Evolutionary conservation across 2,329 filamentous ascomycete species (phyloP).

Genomic region (Cercospora citrullina): DNA sequence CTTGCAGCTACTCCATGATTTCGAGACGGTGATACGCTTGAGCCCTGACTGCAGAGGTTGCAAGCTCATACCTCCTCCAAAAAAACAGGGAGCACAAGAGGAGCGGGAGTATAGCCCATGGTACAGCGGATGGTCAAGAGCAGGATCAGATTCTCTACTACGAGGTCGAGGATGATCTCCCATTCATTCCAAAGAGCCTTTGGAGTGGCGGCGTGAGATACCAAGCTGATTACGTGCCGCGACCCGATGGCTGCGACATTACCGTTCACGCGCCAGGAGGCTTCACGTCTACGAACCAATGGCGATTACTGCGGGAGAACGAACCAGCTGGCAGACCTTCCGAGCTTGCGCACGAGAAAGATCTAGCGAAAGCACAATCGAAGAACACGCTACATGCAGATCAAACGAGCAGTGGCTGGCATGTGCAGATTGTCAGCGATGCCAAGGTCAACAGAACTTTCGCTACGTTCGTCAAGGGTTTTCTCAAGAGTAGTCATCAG

Average conservation of each 20-base stretch:
- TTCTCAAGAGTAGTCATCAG: slow-evolving; percentile 37
- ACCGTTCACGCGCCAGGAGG: slow-evolving; percentile 39
- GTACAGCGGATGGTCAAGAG: slow-evolving; percentile 15
- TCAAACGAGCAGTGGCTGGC: slow-evolving; percentile 30
- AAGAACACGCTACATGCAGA: slow-evolving; percentile 32
- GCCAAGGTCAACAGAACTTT: slow-evolving; percentile 37
- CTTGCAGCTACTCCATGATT: slow-evolving; percentile 37
- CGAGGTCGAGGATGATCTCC: slow-evolving; percentile 40
- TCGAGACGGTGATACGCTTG: slow-evolving; percentile 36
- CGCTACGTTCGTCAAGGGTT: slow-evolving; percentile 38
- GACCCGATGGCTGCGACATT: slow-evolving; percentile 39
- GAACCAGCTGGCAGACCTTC: slow-evolving; percentile 8
- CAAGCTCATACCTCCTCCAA: slow-evolving; percentile 28
- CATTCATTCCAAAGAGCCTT: slow-evolving; percentile 39
- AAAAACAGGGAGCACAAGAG: slow-evolving; percentile 11
- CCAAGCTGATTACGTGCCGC: slow-evolving; percentile 34
- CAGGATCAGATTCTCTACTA: slow-evolving; percentile 28
- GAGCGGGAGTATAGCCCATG: slow-evolving; percentile 11
- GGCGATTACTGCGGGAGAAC: slow-evolving; percentile 34
- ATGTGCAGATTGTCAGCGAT: slow-evolving; percentile 38
- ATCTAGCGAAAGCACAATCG: slow-evolving; percentile 20
- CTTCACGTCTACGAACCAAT: slow-evolving; percentile 38
- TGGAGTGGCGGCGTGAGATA: slow-evolving; percentile 39
- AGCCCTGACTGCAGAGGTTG: slow-evolving; percentile 38
- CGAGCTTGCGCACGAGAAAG: slow-evolving; percentile 2